A percentile compares a stretch with the other conserved stretches of the same genome.
phyloP scores from a whole-genome alignment of 2,329 filamentous ascomycete genomes.

The Xylaria sp. region DNA sequence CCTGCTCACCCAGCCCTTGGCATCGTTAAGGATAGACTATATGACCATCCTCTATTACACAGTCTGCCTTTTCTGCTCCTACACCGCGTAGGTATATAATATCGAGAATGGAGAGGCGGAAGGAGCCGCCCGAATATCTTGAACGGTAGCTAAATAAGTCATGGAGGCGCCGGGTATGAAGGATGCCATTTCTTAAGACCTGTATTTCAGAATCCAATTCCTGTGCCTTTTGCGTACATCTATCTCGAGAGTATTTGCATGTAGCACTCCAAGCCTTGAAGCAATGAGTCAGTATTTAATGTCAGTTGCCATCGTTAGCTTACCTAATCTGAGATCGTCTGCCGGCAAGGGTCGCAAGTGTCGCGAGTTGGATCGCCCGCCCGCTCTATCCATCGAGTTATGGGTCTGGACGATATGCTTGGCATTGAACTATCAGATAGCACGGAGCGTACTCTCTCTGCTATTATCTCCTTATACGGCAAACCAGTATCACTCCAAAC shows the following conservation, averaged over 20 bases:
- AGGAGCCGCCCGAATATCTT: not conserved
- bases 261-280: too few species aligned
- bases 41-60: not conserved
- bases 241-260: too few species aligned
- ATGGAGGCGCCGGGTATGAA: not conserved
- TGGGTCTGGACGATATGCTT: not conserved
- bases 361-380: not conserved
- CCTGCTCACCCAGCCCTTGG: not conserved
- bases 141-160: not conserved
- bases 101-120: not conserved
- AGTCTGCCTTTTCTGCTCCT: not conserved
- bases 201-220: too few species aligned
- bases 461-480: not conserved
- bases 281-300: not conserved
- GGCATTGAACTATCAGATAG: not conserved
- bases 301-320: not conserved
- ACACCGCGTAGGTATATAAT: not conserved
- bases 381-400: not conserved
- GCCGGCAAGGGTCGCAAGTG: not conserved
- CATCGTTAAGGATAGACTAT: not conserved
- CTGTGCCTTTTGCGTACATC: too few species aligned
- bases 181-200: too few species aligned
- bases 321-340: not conserved
- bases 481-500: not conserved
- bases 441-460: not conserved